Base-by-base conservation (phyloP, 768 basidiomycete species). In the Pisolithus sp. region DNA sequence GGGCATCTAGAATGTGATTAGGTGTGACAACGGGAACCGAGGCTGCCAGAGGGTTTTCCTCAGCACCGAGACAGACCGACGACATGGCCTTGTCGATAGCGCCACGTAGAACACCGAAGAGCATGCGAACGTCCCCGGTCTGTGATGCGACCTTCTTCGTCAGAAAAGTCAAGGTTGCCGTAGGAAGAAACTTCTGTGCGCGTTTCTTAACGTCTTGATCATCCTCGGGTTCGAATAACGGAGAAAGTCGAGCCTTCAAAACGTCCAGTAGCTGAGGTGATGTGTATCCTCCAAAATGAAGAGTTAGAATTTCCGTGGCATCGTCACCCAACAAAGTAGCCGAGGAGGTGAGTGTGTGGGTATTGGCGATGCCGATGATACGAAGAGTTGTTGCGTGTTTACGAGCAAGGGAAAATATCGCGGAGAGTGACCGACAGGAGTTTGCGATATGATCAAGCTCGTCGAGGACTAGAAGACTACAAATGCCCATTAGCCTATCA, bases 331-430 rank as follows among this genome's bases (percentile, higher is more conserved):
- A 53, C 60, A 74, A 53, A 12, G 72, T 71, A 8, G 69, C 62
- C 0, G 82, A 74, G 3, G 82, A 76, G 2, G 86, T 83, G 23
- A 94, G 79, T 5, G 89, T 91, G 59, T 93, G 91, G 2, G 87
- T 89, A 60, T 94, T 94, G 38, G 91, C 89, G 62, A 94, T 92
- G 36, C 86, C 89, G 58, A 93, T 83, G 38, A 92, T 58, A 45
- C 89, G 81, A 51, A 93, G 65, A 36, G 68, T 70, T 9, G 76
- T 66, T 1, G 77, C 64, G 47, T 80, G 70, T 4, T 75, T 66
- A 47, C 78, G 75, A 9, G 85, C 77, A n/a, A 92, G 73, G 5
- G 81, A 74, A 66, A 93, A 89, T 43, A 94, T 68, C 10, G 81
- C 69, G 2, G 77, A 64, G 43, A 92, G 72, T 8, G 79, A 68